Evolutionary conservation across 1,284 basidiomycete species (phyloP).

Genomic region (Heterobasidion parviporum): DNA sequence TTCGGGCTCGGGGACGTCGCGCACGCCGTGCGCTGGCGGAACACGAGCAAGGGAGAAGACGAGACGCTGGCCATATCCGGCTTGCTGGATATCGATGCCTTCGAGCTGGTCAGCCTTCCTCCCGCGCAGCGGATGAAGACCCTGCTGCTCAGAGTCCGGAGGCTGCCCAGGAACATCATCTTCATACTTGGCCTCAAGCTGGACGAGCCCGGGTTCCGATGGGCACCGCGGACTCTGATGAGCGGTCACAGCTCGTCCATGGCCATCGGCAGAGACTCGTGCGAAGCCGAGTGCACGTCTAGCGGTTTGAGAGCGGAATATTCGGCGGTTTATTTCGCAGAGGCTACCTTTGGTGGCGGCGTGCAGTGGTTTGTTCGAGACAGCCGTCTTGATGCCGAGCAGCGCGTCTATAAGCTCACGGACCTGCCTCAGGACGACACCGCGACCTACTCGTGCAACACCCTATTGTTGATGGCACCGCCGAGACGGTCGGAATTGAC

Average conservation of each 20-base stretch:
- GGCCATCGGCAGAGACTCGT: neutral
- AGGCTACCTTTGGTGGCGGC: neutral
- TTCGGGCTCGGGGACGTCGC: constrained; percentile 2
- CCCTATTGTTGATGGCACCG: no score
- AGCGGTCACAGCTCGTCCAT: neutral
- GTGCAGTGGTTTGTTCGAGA: neutral
- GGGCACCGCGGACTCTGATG: neutral
- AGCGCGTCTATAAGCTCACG: no score
- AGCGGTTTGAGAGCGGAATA: neutral
- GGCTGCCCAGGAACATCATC: neutral
- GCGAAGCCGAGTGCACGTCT: neutral
- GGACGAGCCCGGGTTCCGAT: neutral
- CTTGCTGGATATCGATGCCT: constrained; percentile 4
- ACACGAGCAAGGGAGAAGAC: constrained; percentile 9
- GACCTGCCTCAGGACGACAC: neutral
- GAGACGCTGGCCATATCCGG: constrained; percentile 7
- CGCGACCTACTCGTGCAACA: no score
- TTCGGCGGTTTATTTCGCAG: neutral
- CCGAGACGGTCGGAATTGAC: no score
- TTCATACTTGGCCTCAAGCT: neutral
- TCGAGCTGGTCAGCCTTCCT: neutral
- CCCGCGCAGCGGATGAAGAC: neutral
- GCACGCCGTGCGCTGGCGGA: constrained; percentile 4
- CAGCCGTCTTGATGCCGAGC: no score
- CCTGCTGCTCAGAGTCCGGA: neutral